Evolutionary conservation across 2,329 filamentous ascomycete genomes (phyloP).

Genomic region (Paraphoma sp.): DNA sequence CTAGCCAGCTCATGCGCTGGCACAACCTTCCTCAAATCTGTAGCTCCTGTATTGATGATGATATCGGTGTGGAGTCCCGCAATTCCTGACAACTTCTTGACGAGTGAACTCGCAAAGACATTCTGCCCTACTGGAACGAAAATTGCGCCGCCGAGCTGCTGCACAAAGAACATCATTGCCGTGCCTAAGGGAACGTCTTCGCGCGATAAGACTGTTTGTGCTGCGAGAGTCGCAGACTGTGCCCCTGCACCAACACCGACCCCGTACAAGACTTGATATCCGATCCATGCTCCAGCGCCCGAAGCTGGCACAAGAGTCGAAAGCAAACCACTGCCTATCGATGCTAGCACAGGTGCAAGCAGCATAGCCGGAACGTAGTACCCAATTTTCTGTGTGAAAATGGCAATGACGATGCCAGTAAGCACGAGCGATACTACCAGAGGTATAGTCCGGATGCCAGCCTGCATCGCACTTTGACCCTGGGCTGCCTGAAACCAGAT

Average conservation of each 20-base stretch:
- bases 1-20: conserved; percentile 55
- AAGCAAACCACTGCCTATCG: conserved; percentile 51
- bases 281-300: conserved; percentile 37
- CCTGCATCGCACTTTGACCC: conserved; percentile 27
- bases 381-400: conserved; percentile 46
- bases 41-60: conserved; percentile 54
- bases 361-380: conserved; percentile 55
- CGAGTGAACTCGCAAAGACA: conserved; percentile 31
- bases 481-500: conserved; percentile 41
- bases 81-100: conserved; percentile 25
- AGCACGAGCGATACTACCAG: conserved; percentile 31
- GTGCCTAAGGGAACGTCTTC: conserved; percentile 46
- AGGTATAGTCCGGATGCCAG: conserved; percentile 34
- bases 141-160: conserved; percentile 55
- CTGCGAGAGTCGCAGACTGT: conserved; percentile 49
- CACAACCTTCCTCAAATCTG: conserved; percentile 63
- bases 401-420: conserved; percentile 34
- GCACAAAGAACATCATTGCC: conserved; percentile 50
- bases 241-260: conserved; percentile 52
- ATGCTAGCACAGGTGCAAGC: conserved; percentile 41
- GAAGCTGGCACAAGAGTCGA: conserved; percentile 47
- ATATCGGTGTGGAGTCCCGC: conserved; percentile 22
- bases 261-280: conserved; percentile 38
- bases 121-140: conserved; percentile 56
- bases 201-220: conserved; percentile 48